phyloP scores from a whole-genome alignment of 148 eudicot species.

The Spergularia bocconei region DNA sequence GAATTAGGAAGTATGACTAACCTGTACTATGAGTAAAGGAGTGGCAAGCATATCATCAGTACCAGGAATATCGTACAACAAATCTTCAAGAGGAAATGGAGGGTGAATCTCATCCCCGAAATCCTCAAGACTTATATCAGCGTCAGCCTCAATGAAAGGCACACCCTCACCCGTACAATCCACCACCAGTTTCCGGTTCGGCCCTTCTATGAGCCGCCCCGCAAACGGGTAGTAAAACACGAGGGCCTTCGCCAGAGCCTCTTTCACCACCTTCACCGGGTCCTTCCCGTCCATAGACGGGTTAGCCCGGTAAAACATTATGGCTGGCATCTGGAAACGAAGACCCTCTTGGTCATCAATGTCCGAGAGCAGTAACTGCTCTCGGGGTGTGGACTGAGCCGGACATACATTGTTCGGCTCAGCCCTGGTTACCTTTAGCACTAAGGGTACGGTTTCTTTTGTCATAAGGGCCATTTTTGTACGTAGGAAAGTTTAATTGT shows the following conservation, averaged over 20 bases:
- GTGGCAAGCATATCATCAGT: slow-evolving; percentile 25
- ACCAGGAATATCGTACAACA: slow-evolving; percentile 27
- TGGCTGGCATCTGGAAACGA: slow-evolving; percentile 25
- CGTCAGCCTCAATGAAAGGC: slow-evolving; percentile 24
- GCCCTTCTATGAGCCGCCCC: slow-evolving; percentile 21
- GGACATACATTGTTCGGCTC: slow-evolving; percentile 20
- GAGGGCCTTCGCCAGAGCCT: slow-evolving; percentile 25
- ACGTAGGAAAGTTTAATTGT: background rate
- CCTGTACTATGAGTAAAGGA: slow-evolving; percentile 30
- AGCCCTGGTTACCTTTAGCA: slow-evolving; percentile 18
- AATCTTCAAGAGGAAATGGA: slow-evolving; percentile 27
- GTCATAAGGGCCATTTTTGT: slow-evolving; percentile 16
- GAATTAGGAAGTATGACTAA: background rate
- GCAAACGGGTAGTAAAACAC: slow-evolving; percentile 31
- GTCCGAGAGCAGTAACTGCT: slow-evolving; percentile 22
- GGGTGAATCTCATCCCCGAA: slow-evolving; percentile 29
- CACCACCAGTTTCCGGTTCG: slow-evolving; percentile 19
- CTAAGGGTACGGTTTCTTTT: background rate
- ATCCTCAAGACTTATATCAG: slow-evolving; percentile 23
- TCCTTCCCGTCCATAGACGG: slow-evolving; percentile 16
- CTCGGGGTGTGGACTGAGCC: slow-evolving; percentile 22
- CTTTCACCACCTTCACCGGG: slow-evolving; percentile 25
- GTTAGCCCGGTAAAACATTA: slow-evolving; percentile 25
- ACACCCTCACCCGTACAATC: slow-evolving; percentile 25
- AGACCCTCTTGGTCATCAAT: slow-evolving; percentile 33